Percentiles rank a stretch among this genome's conserved stretches.
Evolutionary conservation across 2,329 filamentous ascomycete species (phyloP).

Genomic region (Didymella lethalis): DNA sequence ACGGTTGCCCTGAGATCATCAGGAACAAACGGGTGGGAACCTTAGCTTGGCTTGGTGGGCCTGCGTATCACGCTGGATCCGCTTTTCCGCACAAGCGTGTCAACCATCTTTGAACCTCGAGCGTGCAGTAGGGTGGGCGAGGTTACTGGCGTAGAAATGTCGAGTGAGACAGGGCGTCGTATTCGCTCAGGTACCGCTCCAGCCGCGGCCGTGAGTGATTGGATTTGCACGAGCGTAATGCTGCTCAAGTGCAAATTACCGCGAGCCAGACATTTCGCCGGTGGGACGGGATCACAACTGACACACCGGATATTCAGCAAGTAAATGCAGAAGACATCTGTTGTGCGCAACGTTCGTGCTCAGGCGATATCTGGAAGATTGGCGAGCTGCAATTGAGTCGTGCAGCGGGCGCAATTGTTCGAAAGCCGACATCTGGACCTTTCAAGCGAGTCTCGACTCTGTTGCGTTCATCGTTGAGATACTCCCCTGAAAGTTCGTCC

Average conservation of each 20-base stretch:
- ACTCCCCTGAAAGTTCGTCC: not conserved
- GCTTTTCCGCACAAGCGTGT: constrained; percentile 17
- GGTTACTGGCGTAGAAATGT: constrained; percentile 2
- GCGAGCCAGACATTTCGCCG: not conserved
- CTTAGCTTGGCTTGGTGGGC: constrained; percentile 19
- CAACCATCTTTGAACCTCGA: constrained; percentile 17
- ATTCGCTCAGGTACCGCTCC: constrained; percentile 3
- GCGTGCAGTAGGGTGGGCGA: constrained; percentile 2
- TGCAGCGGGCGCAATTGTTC: not conserved
- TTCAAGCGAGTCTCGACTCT: not conserved
- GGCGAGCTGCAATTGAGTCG: not conserved
- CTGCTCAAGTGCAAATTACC: not conserved
- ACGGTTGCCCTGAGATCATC: not conserved
- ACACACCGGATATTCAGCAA: not conserved
- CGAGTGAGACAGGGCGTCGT: constrained; percentile 1
- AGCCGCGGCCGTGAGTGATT: constrained; percentile 11
- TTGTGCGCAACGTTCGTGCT: not conserved
- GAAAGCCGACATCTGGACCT: not conserved
- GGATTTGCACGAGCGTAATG: not conserved
- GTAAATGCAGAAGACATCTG: not conserved
- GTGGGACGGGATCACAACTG: not conserved
- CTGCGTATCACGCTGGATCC: constrained; percentile 7
- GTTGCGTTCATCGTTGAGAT: not conserved
- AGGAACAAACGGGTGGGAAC: constrained; percentile 7
- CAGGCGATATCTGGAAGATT: not conserved